Evolutionary conservation across 208 protist species (phyloP).

Genomic region (Trypanosoma lewisi): DNA sequence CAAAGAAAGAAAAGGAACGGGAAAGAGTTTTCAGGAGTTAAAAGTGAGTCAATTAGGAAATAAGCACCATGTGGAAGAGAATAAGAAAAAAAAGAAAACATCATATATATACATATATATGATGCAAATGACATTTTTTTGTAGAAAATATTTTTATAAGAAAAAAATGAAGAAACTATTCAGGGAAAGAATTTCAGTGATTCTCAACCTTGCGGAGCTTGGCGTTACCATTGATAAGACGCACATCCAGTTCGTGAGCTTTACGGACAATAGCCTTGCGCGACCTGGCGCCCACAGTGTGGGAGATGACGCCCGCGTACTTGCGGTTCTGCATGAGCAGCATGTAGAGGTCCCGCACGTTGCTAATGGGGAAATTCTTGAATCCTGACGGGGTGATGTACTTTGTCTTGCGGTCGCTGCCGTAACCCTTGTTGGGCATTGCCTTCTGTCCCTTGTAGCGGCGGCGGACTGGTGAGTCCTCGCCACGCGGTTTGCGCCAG

Average conservation of each 20-base stretch:
- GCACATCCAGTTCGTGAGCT: conserved; percentile 98
- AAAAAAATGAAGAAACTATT: conserved; percentile 13
- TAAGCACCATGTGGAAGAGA: too few species aligned
- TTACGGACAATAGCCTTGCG: conserved; percentile 97
- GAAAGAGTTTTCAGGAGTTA: neutral
- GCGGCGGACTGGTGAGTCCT: conserved; percentile 97
- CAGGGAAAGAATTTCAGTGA: conserved; percentile 22
- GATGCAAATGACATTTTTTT: neutral
- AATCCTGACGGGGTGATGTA: conserved; percentile 97
- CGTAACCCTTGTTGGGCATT: conserved; percentile 99
- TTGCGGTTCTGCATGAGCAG: conserved; percentile 99
- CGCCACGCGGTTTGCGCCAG: conserved; percentile 98
- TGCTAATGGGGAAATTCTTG: conserved; percentile 96
- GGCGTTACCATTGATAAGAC: conserved; percentile 95
- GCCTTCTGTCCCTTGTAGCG: conserved; percentile 96
- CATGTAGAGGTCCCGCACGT: conserved; percentile 97
- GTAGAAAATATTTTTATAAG: neutral
- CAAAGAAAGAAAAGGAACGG: conserved; percentile 13
- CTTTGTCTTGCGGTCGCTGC: conserved; percentile 96
- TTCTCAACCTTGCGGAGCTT: conserved; percentile 84
- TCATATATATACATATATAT: conserved; percentile 4
- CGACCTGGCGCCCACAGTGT: conserved; percentile 93
- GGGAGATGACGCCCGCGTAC: conserved; percentile 97
- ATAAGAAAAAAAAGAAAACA: conserved; percentile 19
- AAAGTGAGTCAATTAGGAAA: too few species aligned